These are phyloP conservation scores for Endoconidiophora laricicola DNA, from an alignment of 2,329 filamentous ascomycete species.

Conservation along the genomic window DNA sequence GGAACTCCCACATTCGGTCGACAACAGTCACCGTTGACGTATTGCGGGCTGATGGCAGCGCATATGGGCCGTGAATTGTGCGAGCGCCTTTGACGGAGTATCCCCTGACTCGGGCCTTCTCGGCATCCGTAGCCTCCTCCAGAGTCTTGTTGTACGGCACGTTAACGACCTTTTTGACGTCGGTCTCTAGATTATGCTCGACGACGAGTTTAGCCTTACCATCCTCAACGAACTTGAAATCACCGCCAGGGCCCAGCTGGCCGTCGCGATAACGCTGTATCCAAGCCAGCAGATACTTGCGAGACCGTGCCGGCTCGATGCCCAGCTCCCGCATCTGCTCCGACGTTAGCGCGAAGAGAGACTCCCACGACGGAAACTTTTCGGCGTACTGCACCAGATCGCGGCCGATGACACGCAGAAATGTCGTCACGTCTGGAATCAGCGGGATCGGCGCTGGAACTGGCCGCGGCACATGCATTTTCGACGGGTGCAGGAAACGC, in stretches of 20 bases:
- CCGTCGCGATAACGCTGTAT: constrained; percentile 69
- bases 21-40: constrained; percentile 52
- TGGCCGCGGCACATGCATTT: constrained; percentile 9
- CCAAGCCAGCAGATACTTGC: constrained; percentile 77
- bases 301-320: constrained; percentile 66
- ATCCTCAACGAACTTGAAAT: constrained; percentile 53
- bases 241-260: constrained; percentile 64
- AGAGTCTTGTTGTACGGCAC: constrained; percentile 31
- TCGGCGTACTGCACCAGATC: constrained; percentile 62
- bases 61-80: constrained; percentile 59
- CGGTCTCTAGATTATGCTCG: constrained; percentile 21
- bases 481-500: constrained; percentile 6
- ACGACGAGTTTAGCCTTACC: constrained; percentile 36
- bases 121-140: constrained; percentile 11
- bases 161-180: constrained; percentile 37
- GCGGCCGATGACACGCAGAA: constrained; percentile 82
- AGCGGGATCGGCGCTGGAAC: constrained; percentile 52
- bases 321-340: constrained; percentile 66
- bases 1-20: constrained; percentile 89
- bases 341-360: constrained; percentile 69
- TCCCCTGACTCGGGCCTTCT: constrained; percentile 35
- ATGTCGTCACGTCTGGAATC: constrained; percentile 68
- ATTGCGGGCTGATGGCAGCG: constrained; percentile 45
- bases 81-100: constrained; percentile 52
- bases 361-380: constrained; percentile 84